These are phyloP conservation scores for Colletotrichum shisoi DNA, from an alignment of 2,329 filamentous ascomycete species.

Conservation along the genomic window DNA sequence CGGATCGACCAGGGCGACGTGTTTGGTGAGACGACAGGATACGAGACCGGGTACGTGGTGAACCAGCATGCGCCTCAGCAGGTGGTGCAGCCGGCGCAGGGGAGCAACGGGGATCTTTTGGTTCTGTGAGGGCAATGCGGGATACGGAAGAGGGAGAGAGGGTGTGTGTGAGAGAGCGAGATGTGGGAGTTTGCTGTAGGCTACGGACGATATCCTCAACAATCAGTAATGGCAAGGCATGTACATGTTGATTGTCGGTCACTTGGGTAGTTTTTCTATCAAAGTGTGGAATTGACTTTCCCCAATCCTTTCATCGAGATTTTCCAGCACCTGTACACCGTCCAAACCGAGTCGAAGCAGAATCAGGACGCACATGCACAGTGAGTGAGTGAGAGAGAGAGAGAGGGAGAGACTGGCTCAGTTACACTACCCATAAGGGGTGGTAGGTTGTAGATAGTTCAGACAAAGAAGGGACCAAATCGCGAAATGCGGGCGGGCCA, in stretches of 20 bases:
- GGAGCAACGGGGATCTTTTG: slow-evolving; percentile 75
- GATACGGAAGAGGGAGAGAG: neutral
- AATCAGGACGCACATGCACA: neutral
- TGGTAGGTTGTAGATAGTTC: slow-evolving; percentile 3
- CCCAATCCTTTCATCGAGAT: neutral
- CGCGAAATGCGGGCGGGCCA: slow-evolving; percentile 11
- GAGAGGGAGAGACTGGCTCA: neutral
- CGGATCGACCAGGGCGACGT: slow-evolving; percentile 70
- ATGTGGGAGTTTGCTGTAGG: slow-evolving; percentile 27
- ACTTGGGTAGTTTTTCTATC: no score
- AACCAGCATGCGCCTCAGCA: slow-evolving; percentile 83
- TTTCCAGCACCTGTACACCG: neutral
- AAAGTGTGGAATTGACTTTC: neutral
- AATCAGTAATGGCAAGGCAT: slow-evolving; percentile 19
- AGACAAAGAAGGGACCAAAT: slow-evolving; percentile 22
- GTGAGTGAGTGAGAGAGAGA: no score
- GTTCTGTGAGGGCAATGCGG: slow-evolving; percentile 60
- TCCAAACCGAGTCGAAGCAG: neutral
- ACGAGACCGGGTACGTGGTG: slow-evolving; percentile 71
- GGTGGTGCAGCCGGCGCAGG: slow-evolving; percentile 73
- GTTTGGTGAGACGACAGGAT: slow-evolving; percentile 66
- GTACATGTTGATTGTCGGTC: neutral
- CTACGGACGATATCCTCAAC: slow-evolving; percentile 28
- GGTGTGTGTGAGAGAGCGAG: neutral
- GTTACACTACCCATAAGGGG: neutral